Evolutionary conservation across 2,329 filamentous ascomycete genomes (phyloP).

Genomic region (Fusarium burgessii): DNA sequence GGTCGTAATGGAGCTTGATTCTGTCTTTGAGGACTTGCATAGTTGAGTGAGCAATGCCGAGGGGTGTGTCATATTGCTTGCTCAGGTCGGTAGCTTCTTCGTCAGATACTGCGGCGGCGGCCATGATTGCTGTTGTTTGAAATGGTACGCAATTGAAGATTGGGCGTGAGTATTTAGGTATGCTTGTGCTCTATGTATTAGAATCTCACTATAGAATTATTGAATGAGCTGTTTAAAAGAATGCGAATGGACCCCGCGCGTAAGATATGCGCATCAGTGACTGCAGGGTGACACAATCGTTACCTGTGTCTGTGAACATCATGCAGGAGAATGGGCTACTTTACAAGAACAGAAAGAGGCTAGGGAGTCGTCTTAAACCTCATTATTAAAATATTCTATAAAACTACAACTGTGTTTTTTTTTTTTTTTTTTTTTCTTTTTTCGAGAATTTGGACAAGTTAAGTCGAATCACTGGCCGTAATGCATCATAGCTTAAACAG

Average conservation of each 20-base stretch:
- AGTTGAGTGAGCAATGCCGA: constrained; percentile 59
- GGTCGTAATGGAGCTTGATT: constrained; percentile 71
- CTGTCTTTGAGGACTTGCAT: constrained; percentile 66
- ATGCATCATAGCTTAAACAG: not conserved
- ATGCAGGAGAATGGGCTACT: not conserved
- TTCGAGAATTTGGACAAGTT: not conserved
- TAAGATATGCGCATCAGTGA: constrained; percentile 3
- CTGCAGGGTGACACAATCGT: constrained; percentile 27
- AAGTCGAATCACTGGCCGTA: not conserved
- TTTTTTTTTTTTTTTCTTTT: too few species aligned
- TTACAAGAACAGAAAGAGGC: not conserved
- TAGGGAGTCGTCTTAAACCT: not conserved
- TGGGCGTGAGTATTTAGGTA: not conserved
- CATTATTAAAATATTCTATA: not conserved
- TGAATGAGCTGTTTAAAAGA: not conserved
- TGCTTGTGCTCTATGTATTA: not conserved
- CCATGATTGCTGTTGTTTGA: constrained; percentile 20
- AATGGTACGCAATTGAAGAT: not conserved
- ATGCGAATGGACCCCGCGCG: constrained; percentile 29
- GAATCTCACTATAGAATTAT: not conserved
- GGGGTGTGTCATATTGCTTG: constrained; percentile 59
- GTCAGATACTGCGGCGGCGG: constrained; percentile 9
- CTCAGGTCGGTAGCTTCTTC: constrained; percentile 53
- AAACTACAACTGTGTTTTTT: not conserved
- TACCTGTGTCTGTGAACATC: not conserved